Conservation (phyloP, 345 rosid genomes). For the sweet orange (Citrus sinensis) region DVS_A1.0 CM039167.1:9131501-9132000, state of each 20-base stretch:
- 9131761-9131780: not conserved
- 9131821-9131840: not conserved
- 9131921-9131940: slow-evolving; percentile 88
- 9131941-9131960: slow-evolving; percentile 89
- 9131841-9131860: not conserved
- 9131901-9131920: slow-evolving; percentile 58
- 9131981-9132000: slow-evolving; percentile 83
- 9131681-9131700: not conserved
- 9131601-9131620: not conserved
- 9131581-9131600: not conserved
- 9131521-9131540: not conserved
- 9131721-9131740: not conserved
- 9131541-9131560: not conserved
- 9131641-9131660: not conserved
- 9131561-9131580: not conserved
- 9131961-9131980: slow-evolving; percentile 89
- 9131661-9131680: not conserved
- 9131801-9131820: not conserved
- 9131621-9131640: not conserved
- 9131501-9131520: not conserved
- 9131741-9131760: not conserved
- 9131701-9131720: too few relatives aligned
- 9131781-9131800: not conserved
- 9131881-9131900: not conserved
- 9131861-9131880: not conserved